phyloP scores from a whole-genome alignment of 305 asterid species.

The Fraxinus xanthoxyloides region DNA sequence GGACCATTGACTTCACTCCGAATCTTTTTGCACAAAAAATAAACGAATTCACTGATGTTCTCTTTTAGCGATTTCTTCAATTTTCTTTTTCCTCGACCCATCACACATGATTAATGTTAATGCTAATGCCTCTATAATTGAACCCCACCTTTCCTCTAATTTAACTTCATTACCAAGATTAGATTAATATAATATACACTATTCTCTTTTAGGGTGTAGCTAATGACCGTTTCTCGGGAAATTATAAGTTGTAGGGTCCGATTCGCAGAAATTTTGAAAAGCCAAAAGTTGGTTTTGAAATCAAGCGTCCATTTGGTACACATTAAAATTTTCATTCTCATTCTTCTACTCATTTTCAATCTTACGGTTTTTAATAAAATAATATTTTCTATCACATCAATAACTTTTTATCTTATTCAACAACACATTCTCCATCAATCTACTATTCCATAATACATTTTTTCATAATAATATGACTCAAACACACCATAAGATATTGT shows the following conservation, averaged over 20 bases:
- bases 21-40: slow-evolving; percentile 21
- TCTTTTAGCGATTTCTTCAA: background rate
- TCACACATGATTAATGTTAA: slow-evolving; percentile 17
- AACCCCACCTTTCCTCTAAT: background rate
- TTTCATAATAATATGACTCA: too few species aligned
- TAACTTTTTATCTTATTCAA: too few species aligned
- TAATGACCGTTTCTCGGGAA: background rate
- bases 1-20: slow-evolving; percentile 25
- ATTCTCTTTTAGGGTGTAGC: background rate
- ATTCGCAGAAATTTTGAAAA: background rate
- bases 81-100: slow-evolving; percentile 5
- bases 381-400: too few species aligned
- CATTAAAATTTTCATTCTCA: too few species aligned
- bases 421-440: too few species aligned
- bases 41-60: slow-evolving; percentile 15
- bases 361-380: too few species aligned
- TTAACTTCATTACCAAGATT: background rate
- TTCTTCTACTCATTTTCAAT: too few species aligned
- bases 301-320: too few species aligned
- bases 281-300: too few species aligned
- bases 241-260: background rate
- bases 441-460: too few species aligned
- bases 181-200: background rate
- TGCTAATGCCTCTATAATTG: slow-evolving; percentile 19
- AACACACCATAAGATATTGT: too few species aligned